Evolutionary conservation across 805 yeast genomes (phyloP).

Genomic region (Hanseniaspora guilliermondii): DNA sequence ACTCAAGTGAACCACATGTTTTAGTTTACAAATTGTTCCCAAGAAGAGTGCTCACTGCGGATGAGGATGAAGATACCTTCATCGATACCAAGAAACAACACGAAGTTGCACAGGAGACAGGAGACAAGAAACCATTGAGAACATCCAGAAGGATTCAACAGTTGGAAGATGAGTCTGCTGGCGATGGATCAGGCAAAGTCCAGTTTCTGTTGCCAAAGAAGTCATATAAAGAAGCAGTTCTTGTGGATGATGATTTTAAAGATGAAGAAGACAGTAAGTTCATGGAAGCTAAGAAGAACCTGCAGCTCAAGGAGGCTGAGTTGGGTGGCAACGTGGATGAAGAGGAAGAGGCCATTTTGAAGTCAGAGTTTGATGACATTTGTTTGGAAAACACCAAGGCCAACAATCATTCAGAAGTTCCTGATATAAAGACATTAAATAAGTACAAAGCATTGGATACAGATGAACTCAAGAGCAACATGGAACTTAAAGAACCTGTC

Average conservation of each 20-base stretch:
- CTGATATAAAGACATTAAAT: not conserved
- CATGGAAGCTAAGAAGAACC: not conserved
- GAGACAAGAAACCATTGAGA: not conserved
- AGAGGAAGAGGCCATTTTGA: not conserved
- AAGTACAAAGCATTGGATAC: not conserved
- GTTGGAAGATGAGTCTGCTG: not conserved
- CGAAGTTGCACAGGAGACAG: not conserved
- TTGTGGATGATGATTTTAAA: not conserved
- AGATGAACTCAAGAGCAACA: not conserved
- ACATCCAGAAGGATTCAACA: not conserved
- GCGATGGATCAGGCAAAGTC: not conserved
- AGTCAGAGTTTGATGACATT: not conserved
- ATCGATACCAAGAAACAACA: not conserved
- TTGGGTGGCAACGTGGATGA: not conserved
- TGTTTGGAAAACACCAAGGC: not conserved
- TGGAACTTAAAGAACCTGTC: not conserved
- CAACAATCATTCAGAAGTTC: not conserved
- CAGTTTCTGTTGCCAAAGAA: not conserved
- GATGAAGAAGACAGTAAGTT: not conserved
- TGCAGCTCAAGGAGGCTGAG: not conserved
- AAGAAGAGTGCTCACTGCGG: not conserved
- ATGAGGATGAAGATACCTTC: not conserved
- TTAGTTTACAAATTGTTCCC: not conserved
- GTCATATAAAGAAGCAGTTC: not conserved
- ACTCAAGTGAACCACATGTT: not conserved